Percentiles rank a stretch among this genome's conserved stretches.
Conservation (phyloP, 176 grass and related monocot genomes). For the Aegilops speltoides region DNA sequence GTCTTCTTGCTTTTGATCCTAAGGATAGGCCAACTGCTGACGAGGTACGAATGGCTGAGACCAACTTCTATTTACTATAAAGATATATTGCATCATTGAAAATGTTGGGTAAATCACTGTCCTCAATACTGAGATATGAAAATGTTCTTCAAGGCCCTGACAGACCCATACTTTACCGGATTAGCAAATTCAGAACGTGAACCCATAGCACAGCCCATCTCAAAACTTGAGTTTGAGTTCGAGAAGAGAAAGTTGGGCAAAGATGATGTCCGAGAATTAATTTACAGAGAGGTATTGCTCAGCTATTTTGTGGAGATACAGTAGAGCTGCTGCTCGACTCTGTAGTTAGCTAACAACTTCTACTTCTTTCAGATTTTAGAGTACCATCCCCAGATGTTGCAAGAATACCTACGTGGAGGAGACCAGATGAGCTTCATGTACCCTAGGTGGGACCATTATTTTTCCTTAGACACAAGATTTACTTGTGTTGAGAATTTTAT, state of each 20-base stretch:
- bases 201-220: conserved; percentile 72
- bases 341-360: neutral
- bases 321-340: neutral
- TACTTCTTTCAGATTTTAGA: conserved; percentile 75
- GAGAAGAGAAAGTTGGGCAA: conserved; percentile 93
- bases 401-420: conserved; percentile 86
- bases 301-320: conserved; percentile 6
- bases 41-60: conserved; percentile 50
- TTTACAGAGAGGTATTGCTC: conserved; percentile 91
- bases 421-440: conserved; percentile 97
- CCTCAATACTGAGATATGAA: conserved; percentile 34
- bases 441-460: conserved; percentile 66
- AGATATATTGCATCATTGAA: conserved; percentile 14
- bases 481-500: neutral
- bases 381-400: conserved; percentile 99
- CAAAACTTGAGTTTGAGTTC: conserved; percentile 99
- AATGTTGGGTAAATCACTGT: conserved; percentile 21
- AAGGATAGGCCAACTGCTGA: conserved; percentile 79
- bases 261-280: conserved; percentile 96
- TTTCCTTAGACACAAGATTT: conserved; percentile 12
- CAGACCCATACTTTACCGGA: conserved; percentile 83
- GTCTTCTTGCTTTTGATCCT: conserved; percentile 88
- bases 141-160: conserved; percentile 63
- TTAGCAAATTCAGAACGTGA: conserved; percentile 85
- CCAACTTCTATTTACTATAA: conserved; percentile 8